Percentiles rank a stretch among this genome's conserved stretches.
These are phyloP conservation scores for Orbilia blumenaviensis DNA, from an alignment of 2,329 filamentous ascomycete genomes.

Conservation along the genomic window DNA sequence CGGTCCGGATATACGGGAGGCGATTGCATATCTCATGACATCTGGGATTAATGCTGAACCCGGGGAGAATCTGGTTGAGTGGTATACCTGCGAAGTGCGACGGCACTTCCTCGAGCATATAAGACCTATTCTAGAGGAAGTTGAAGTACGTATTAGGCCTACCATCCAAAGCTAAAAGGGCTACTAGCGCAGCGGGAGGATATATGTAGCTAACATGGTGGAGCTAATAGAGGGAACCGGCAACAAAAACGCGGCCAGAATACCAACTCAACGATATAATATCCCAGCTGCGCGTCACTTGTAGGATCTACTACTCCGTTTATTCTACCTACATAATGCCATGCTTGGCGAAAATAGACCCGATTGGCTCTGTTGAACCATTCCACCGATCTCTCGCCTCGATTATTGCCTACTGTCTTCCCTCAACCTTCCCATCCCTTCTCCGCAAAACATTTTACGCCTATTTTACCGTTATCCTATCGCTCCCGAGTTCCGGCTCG, in stretches of 20 bases:
- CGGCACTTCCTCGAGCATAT: conserved; percentile 57
- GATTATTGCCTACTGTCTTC: conserved; percentile 57
- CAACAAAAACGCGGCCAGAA: conserved; percentile 35
- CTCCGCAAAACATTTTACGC: conserved; percentile 51
- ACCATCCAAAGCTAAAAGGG: not conserved
- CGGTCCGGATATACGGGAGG: conserved; percentile 52
- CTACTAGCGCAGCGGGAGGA: not conserved
- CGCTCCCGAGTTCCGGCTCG: conserved; percentile 30
- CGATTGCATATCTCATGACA: conserved; percentile 56
- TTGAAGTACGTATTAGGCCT: conserved; percentile 18
- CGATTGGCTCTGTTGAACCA: conserved; percentile 39
- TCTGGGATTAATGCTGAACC: conserved; percentile 41
- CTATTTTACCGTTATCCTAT: conserved; percentile 49
- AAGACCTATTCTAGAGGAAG: conserved; percentile 53
- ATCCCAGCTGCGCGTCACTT: conserved; percentile 41
- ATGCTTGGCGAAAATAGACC: conserved; percentile 38
- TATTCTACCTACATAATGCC: conserved; percentile 48
- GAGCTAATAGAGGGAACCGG: conserved; percentile 19
- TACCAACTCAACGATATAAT: conserved; percentile 47
- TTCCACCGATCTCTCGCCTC: conserved; percentile 56
- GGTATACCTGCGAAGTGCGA: conserved; percentile 58
- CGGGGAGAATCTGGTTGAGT: conserved; percentile 57
- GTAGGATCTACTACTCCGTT: conserved; percentile 51
- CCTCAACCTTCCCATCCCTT: conserved; percentile 41
- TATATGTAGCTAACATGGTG: not conserved